These are phyloP conservation scores for Pachysandra terminalis DNA, from an alignment of 164 flowering plant genomes.

Conservation along the genomic window DNA sequence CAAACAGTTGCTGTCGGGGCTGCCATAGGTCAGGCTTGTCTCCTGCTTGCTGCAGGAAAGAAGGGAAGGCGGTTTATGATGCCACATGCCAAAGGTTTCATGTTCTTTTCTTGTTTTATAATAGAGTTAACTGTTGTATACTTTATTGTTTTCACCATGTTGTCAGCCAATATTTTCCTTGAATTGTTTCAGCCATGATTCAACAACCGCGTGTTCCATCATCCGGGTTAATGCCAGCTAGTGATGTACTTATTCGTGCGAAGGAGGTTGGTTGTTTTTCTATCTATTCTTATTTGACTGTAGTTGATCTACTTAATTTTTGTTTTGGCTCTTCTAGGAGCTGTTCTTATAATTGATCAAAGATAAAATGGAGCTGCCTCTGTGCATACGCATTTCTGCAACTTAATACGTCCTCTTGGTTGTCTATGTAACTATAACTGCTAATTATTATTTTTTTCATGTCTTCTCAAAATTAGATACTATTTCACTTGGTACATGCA, in stretches of 20 bases:
- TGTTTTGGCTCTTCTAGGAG: neutral
- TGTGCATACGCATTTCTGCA: slow-evolving; percentile 1
- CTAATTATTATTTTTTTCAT: too few species aligned
- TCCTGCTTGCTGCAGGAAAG: slow-evolving; percentile 89
- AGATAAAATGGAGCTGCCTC: neutral
- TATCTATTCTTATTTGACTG: neutral
- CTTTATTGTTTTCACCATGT: slow-evolving; percentile 2
- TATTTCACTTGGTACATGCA: neutral
- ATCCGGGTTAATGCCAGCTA: slow-evolving; percentile 80
- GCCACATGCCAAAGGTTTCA: slow-evolving; percentile 83
- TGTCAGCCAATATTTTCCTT: slow-evolving; percentile 1
- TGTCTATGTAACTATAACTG: too few species aligned
- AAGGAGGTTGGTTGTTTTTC: slow-evolving; percentile 63
- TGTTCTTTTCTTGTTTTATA: neutral
- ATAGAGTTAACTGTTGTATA: neutral
- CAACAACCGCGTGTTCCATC: slow-evolving; percentile 80
- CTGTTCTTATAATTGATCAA: neutral
- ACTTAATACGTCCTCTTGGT: neutral
- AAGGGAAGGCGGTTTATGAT: slow-evolving; percentile 84
- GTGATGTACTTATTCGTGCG: slow-evolving; percentile 88
- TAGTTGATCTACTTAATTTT: neutral
- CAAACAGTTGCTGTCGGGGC: slow-evolving; percentile 80
- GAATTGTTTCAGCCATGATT: slow-evolving; percentile 67
- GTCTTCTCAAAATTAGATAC: too few species aligned
- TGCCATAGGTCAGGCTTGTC: slow-evolving; percentile 88